Conservation (phyloP, 345 rosid genomes). For the Brassica juncea region DNA sequence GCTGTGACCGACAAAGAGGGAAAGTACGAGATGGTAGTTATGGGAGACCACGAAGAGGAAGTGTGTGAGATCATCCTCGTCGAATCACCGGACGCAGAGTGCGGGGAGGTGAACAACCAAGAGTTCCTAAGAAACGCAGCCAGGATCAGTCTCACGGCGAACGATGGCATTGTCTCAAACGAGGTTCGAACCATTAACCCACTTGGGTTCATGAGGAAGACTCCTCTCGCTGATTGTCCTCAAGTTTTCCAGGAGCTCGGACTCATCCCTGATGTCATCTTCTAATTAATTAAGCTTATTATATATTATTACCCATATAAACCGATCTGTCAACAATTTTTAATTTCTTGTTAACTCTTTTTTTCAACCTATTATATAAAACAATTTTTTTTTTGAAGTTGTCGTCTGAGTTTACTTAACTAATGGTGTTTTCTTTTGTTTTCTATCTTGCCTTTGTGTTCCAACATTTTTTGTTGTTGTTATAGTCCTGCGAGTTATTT, state of each 20-base stretch:
- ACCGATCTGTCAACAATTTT: slow-evolving; percentile 11
- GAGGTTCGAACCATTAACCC: slow-evolving; percentile 53
- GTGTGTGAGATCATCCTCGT: slow-evolving; percentile 56
- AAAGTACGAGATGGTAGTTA: slow-evolving; percentile 52
- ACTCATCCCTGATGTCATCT: slow-evolving; percentile 35
- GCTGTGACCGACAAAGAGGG: slow-evolving; percentile 49
- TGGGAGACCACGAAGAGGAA: slow-evolving; percentile 68
- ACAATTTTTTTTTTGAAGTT: background rate
- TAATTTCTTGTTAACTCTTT: background rate
- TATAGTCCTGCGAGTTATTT: background rate
- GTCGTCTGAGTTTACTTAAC: slow-evolving; percentile 21
- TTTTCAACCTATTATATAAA: background rate
- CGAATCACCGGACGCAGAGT: slow-evolving; percentile 52
- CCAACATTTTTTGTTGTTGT: background rate
- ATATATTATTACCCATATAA: background rate
- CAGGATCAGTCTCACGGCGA: slow-evolving; percentile 50
- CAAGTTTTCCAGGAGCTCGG: slow-evolving; percentile 62
- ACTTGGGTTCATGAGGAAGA: slow-evolving; percentile 59
- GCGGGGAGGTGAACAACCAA: slow-evolving; percentile 46
- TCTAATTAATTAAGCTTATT: slow-evolving; percentile 14
- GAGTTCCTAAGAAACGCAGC: slow-evolving; percentile 44
- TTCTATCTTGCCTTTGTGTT: slow-evolving; percentile 6
- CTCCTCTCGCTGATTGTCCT: slow-evolving; percentile 49
- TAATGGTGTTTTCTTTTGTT: background rate
- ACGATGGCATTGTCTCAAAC: slow-evolving; percentile 53